phyloP scores from a whole-genome alignment of 2,329 filamentous ascomycete genomes.

The Fusarium paranaense region DNA sequence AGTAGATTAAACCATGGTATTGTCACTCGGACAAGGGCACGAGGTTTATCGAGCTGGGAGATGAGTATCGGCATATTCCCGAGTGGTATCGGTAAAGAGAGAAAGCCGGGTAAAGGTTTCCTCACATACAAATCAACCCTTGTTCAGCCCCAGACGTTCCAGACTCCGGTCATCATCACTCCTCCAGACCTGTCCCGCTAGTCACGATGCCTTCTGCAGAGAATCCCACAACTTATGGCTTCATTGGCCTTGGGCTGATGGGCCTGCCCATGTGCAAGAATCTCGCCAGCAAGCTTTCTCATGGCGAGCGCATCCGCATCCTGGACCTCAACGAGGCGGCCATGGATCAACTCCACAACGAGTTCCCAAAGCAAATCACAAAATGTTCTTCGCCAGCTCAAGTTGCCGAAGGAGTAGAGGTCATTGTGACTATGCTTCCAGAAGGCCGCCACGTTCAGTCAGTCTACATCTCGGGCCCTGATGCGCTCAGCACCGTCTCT shows the following conservation, averaged over 20 bases:
- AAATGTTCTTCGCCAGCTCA: neutral
- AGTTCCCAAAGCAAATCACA: neutral
- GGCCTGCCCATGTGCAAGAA: neutral
- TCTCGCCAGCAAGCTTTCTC: neutral
- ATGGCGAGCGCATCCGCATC: neutral
- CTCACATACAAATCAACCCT: neutral
- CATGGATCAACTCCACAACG: neutral
- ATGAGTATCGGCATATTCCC: rapidly evolving
- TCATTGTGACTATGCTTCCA: neutral
- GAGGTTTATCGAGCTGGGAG: neutral
- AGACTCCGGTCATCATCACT: neutral
- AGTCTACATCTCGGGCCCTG: neutral
- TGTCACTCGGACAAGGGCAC: neutral
- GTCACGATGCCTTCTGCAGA: neutral
- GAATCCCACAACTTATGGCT: neutral
- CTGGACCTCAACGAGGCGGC: neutral
- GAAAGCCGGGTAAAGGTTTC: neutral
- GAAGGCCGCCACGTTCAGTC: neutral
- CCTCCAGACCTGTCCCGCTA: neutral
- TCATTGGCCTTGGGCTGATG: neutral
- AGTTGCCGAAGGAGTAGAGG: neutral
- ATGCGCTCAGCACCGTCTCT: neutral
- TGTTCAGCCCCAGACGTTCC: neutral
- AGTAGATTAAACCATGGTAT: neutral
- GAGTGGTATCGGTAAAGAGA: neutral